Percentiles rank a stretch among this genome's conserved stretches.
Evolutionary conservation across 371 early-diverging fungal genomes (phyloP).

Genomic region (Gilbertella persicaria): DNA sequence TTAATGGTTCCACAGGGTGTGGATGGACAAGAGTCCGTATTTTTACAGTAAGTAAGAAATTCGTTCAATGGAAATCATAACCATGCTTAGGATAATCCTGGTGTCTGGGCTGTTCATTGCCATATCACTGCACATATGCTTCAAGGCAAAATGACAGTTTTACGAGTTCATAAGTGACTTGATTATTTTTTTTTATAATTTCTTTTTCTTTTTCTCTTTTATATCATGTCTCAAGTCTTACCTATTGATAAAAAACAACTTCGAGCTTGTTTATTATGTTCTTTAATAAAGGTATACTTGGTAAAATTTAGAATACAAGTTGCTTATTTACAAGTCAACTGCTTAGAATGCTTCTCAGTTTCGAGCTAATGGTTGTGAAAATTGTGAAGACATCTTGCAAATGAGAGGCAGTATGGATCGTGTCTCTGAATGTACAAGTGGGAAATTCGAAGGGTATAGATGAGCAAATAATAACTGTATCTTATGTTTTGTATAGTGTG

Average conservation of each 20-base stretch:
- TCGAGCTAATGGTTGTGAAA: constrained; percentile 84
- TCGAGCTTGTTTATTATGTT: constrained; percentile 92
- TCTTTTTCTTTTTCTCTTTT: background rate
- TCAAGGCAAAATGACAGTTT: constrained; percentile 42
- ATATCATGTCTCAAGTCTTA: constrained; percentile 63
- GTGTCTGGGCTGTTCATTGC: constrained; percentile 54
- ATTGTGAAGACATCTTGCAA: constrained; percentile 85
- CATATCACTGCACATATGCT: constrained; percentile 52
- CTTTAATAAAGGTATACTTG: constrained; percentile 92
- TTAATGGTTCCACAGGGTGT: constrained; percentile 12
- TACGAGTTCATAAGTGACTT: too few relatives aligned
- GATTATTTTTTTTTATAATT: too few relatives aligned
- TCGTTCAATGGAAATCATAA: too few relatives aligned
- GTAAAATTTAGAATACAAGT: constrained; percentile 1
- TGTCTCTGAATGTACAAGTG: constrained; percentile 84
- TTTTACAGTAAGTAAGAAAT: constrained; percentile 21
- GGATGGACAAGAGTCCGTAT: constrained; percentile 43
- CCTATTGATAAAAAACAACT: constrained; percentile 78
- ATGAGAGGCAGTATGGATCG: constrained; percentile 74
- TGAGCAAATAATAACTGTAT: background rate
- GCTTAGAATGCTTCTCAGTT: constrained; percentile 75
- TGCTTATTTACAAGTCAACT: constrained; percentile 4
- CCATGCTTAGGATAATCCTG: constrained; percentile 43
- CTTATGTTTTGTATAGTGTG: constrained; percentile 36
- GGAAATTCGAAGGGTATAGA: constrained; percentile 89